These are phyloP conservation scores for Boletellus ananiceps DNA, from an alignment of 768 basidiomycete genomes.

Conservation along the genomic window DNA sequence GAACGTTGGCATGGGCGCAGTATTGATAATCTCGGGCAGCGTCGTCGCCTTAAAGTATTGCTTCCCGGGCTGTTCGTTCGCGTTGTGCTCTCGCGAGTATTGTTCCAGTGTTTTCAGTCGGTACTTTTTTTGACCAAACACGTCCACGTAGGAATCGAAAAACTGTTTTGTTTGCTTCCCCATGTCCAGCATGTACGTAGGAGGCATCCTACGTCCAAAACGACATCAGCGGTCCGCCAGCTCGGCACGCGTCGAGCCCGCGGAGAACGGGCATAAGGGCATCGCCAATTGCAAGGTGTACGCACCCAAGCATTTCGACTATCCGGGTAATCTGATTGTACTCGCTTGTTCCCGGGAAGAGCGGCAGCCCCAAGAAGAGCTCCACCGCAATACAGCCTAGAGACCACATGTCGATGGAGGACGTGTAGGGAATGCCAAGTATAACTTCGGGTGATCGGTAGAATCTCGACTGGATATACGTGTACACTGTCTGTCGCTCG, in stretches of 20 bases:
- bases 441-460: conserved; percentile 98
- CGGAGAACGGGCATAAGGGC: not conserved
- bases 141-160: conserved; percentile 77
- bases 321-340: conserved; percentile 98
- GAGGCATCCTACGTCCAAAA: conserved; percentile 62
- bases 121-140: conserved; percentile 77
- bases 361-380: conserved; percentile 90
- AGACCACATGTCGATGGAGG: conserved; percentile 99
- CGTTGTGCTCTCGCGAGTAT: conserved; percentile 91
- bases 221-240: conserved; percentile 1
- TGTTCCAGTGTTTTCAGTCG: conserved; percentile 89
- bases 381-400: conserved; percentile 98
- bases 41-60: conserved; percentile 97
- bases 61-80: conserved; percentile 96
- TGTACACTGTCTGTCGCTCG: conserved; percentile 99
- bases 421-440: conserved; percentile 89
- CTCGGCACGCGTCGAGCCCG: not conserved
- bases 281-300: conserved; percentile 8
- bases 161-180: conserved; percentile 95
- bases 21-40: conserved; percentile 92
- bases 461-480: conserved; percentile 98
- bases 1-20: conserved; percentile 85
- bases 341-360: conserved; percentile 98
- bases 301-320: conserved; percentile 97
- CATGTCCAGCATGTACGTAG: conserved; percentile 88